These are phyloP conservation scores for Pseudopithomyces maydicus DNA, from an alignment of 2,329 filamentous ascomycete species.

Conservation along the genomic window DNA sequence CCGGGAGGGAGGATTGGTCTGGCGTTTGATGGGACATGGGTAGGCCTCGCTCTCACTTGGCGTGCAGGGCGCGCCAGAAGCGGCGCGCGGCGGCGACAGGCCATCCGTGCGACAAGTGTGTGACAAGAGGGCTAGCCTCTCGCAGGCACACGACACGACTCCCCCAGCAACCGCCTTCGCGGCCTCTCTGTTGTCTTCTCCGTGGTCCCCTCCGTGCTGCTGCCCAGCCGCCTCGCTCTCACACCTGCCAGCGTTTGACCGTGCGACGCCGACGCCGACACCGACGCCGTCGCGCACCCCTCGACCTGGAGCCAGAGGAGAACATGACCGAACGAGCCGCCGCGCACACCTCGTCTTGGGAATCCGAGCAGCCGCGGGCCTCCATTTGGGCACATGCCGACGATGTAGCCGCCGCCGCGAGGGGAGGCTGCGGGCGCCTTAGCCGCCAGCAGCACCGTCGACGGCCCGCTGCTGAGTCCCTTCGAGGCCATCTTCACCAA, in stretches of 20 bases:
- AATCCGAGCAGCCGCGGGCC: constrained; percentile 13
- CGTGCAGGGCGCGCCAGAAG: background rate
- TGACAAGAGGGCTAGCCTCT: constrained; percentile 1
- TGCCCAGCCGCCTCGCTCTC: constrained; percentile 30
- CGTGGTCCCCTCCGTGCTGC: constrained; percentile 27
- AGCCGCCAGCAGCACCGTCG: constrained; percentile 7
- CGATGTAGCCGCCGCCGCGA: background rate
- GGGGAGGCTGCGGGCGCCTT: background rate
- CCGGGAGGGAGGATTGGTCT: too few species aligned
- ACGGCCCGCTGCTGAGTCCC: constrained; percentile 31
- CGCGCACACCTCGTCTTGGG: constrained; percentile 24
- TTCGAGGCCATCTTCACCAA: constrained; percentile 62
- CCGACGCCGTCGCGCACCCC: constrained; percentile 27
- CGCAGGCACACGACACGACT: constrained; percentile 30
- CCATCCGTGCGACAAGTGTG: constrained; percentile 1
- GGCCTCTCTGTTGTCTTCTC: background rate
- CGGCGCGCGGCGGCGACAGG: background rate
- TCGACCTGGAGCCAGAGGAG: constrained; percentile 26
- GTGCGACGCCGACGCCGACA: constrained; percentile 33
- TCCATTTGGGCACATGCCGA: constrained; percentile 7
- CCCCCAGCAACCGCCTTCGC: background rate
- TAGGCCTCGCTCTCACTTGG: background rate
- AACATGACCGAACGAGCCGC: constrained; percentile 33
- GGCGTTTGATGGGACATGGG: background rate
- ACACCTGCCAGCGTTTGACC: constrained; percentile 27